These are phyloP conservation scores for Geranium brycei DNA, from an alignment of 345 rosid species.

Conservation along the genomic window DNA sequence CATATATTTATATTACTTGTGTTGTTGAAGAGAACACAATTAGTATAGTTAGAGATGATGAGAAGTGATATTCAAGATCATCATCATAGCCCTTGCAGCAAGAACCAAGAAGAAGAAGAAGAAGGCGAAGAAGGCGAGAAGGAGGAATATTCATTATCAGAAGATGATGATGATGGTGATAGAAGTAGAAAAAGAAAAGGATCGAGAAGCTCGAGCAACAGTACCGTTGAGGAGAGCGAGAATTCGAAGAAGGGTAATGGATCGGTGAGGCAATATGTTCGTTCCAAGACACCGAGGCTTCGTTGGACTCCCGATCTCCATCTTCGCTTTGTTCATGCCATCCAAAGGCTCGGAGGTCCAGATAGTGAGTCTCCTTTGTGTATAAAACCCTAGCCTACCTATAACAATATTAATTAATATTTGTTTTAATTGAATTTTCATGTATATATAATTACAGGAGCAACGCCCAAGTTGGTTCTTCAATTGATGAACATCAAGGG, in stretches of 20 bases:
- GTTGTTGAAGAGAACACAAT: slow-evolving; percentile 12
- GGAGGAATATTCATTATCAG: not conserved
- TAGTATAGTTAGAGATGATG: slow-evolving; percentile 1
- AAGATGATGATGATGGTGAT: not conserved
- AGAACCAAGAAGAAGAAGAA: slow-evolving; percentile 18
- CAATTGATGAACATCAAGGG: slow-evolving; percentile 70
- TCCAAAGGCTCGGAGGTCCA: slow-evolving; percentile 71
- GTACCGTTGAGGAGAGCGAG: slow-evolving; percentile 41
- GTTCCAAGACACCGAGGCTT: slow-evolving; percentile 61
- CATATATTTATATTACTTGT: too few relatives aligned
- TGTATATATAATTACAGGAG: slow-evolving; percentile 29
- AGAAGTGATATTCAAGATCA: not conserved
- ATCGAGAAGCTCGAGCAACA: slow-evolving; percentile 27
- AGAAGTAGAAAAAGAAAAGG: slow-evolving; percentile 9
- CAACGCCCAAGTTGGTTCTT: slow-evolving; percentile 78
- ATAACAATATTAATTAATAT: too few relatives aligned
- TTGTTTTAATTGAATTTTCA: not conserved
- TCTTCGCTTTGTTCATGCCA: slow-evolving; percentile 65
- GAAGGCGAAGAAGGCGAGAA: slow-evolving; percentile 21
- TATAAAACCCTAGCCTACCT: too few relatives aligned
- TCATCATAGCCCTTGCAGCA: slow-evolving; percentile 18
- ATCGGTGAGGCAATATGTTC: slow-evolving; percentile 53
- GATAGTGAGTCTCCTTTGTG: slow-evolving; percentile 68
- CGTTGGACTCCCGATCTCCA: slow-evolving; percentile 85
- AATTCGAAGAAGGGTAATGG: slow-evolving; percentile 15